Evolutionary conservation across 495 filamentous ascomycete species (phyloP).

Genomic region (Astrothelium macrocarpum): DNA sequence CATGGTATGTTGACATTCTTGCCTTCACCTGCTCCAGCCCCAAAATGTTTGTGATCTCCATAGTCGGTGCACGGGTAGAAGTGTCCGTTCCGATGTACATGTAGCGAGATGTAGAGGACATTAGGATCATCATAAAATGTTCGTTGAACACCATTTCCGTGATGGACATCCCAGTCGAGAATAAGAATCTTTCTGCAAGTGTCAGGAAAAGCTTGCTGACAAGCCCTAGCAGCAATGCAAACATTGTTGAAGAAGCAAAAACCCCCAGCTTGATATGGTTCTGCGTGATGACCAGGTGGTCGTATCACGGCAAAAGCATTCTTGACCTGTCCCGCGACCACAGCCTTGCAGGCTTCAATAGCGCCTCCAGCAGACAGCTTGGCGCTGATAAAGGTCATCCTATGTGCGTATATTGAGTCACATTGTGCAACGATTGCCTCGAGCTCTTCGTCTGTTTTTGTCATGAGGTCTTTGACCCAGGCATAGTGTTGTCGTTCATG

Average conservation of each 20-base stretch:
- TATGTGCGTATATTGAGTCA: conserved; percentile 87
- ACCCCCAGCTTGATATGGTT: conserved; percentile 71
- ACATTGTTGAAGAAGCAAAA: conserved; percentile 99
- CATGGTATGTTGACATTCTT: conserved; percentile 94
- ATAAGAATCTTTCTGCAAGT: conserved; percentile 80
- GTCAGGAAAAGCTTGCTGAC: conserved; percentile 65
- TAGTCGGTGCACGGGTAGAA: conserved; percentile 80
- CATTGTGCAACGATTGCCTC: conserved; percentile 52
- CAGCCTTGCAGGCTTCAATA: conserved; percentile 84
- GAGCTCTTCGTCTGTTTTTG: conserved; percentile 50
- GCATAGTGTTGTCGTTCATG: conserved; percentile 66
- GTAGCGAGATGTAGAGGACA: conserved; percentile 92
- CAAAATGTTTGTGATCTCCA: conserved; percentile 68
- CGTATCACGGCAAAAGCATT: conserved; percentile 93
- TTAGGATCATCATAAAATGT: conserved; percentile 93
- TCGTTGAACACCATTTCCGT: conserved; percentile 94
- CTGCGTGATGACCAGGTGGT: conserved; percentile 92
- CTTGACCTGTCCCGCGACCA: conserved; percentile 68
- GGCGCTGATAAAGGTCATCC: conserved; percentile 67
- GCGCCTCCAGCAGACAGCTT: conserved; percentile 84
- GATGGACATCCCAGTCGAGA: conserved; percentile 84
- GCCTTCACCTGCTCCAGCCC: conserved; percentile 62
- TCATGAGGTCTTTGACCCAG: conserved; percentile 60
- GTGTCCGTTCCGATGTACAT: conserved; percentile 68
- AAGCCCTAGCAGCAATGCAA: conserved; percentile 74